Conservation (phyloP, 805 yeast species). For the Starmera dryadoides region DNA sequence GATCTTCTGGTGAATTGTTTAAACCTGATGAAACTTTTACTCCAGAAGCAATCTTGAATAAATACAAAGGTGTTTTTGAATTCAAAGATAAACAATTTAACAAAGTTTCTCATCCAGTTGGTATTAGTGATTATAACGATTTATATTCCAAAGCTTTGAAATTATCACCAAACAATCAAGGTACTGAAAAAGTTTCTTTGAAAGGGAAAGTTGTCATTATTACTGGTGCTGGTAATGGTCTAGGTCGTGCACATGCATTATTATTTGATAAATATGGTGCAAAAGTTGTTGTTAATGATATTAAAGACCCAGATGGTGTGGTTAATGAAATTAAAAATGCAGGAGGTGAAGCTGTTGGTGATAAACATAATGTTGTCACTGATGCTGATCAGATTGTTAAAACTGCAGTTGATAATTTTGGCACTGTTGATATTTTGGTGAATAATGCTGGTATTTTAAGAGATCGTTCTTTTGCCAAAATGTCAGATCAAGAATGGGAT, state of each 20-base stretch:
- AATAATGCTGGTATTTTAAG: conserved; percentile 95
- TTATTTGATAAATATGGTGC: conserved; percentile 89
- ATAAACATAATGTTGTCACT: conserved; percentile 71
- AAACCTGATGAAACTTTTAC: conserved; percentile 73
- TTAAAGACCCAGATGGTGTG: conserved; percentile 63
- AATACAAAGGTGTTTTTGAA: conserved; percentile 55
- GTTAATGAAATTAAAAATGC: conserved; percentile 75
- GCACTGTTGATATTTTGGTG: conserved; percentile 76
- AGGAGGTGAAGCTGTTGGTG: conserved; percentile 72
- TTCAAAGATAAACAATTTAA: conserved; percentile 53
- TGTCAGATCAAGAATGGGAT: conserved; percentile 81
- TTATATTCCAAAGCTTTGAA: conserved; percentile 45
- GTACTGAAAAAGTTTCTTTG: conserved; percentile 49
- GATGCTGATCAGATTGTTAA: conserved; percentile 71
- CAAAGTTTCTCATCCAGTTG: conserved; percentile 58
- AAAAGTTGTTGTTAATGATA: conserved; percentile 89
- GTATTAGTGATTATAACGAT: conserved; percentile 62
- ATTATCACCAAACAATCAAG: conserved; percentile 54
- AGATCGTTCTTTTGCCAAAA: conserved; percentile 80
- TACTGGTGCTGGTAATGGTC: conserved; percentile 94
- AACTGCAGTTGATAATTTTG: conserved; percentile 69
- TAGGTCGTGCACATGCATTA: conserved; percentile 86
- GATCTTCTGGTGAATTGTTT: conserved; percentile 80
- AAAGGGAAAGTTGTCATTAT: conserved; percentile 81
- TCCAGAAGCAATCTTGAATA: conserved; percentile 73